Base-by-base conservation (phyloP, 1,139 yeast genomes). In the Spathaspora jeffriesii region DNA sequence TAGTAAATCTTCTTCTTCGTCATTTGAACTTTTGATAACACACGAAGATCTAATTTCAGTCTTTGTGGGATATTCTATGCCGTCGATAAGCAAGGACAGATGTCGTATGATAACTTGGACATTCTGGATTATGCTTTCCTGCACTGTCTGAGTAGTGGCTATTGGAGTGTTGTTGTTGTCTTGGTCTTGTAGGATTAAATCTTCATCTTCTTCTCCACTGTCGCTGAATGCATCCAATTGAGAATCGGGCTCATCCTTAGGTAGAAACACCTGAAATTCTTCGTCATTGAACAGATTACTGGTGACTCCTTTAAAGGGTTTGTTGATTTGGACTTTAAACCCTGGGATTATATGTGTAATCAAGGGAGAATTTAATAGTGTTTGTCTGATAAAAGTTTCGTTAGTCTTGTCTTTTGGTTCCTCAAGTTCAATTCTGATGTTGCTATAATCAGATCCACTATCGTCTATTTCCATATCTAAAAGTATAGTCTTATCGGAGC, bases 221-320 rank as follows among this genome's bases (percentile, higher is more conserved):
- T 72, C 78, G 43, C 63, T 61, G 48, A 72, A 71, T 11, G 63
- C 71, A 34, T 68, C 75, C 50, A 63, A 56, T 52, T 71, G 77
- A 0, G 78, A 73, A 50, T 74, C 78, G 4, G 38, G 38, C 39
- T 67, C 70, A 38, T 70, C 76, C 22, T 62, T 65, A 1, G 72
- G 68, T 2, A 67, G 61, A 41, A 71, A 48, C 18, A 59, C 61
- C 51, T 73, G 78, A 53, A 70, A 72, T 21, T 62, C 64, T 43
- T 71, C 78, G 43, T 73, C 79, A 47, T 71, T 70, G 25, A 68
- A 59, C 9, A 73, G 64, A 5, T 62, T 52, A 51, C 70, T 65
- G 15, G 67, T 50, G 25, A 73, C 61, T 8, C 74, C 76, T 15
- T 60, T 53, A 31, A 71, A 64, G 13, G 68, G 67, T 52, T 75